Evolutionary conservation across 257 asterid species (phyloP).

Genomic region (Rehmannia glutinosa): DNA sequence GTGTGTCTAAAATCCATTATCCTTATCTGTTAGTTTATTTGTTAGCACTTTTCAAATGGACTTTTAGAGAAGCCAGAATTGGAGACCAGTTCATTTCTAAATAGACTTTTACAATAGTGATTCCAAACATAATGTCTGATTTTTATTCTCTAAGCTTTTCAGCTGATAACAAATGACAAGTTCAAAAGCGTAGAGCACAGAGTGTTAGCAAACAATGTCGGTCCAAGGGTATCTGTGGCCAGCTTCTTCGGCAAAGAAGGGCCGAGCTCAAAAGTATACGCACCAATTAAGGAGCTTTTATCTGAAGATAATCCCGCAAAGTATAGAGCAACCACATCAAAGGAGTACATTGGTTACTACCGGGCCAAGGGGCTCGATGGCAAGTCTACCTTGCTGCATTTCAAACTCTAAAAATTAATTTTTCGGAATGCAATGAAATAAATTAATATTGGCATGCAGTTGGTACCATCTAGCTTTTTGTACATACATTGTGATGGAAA

Average conservation of each 20-base stretch:
- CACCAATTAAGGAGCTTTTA: slow-evolving; percentile 40
- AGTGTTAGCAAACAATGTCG: slow-evolving; percentile 31
- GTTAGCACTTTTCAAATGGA: no score
- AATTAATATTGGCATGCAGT: neutral
- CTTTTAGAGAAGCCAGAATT: no score
- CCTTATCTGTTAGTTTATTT: neutral
- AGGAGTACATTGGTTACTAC: slow-evolving; percentile 17
- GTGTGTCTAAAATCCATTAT: neutral
- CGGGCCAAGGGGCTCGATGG: slow-evolving; percentile 34
- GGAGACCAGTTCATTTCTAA: no score
- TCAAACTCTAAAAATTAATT: slow-evolving; percentile 9
- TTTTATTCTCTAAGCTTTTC: no score
- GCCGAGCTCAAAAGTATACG: slow-evolving; percentile 16
- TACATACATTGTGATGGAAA: neutral
- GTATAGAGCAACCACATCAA: slow-evolving; percentile 29
- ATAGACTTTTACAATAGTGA: no score
- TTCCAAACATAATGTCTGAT: no score
- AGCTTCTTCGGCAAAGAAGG: slow-evolving; percentile 32
- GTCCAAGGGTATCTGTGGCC: slow-evolving; percentile 54
- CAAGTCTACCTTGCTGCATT: slow-evolving; percentile 32
- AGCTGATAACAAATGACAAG: no score
- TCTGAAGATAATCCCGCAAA: no score
- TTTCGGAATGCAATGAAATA: neutral
- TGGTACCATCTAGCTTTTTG: neutral
- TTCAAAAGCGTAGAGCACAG: slow-evolving; percentile 50